Percentiles rank a stretch among this genome's conserved stretches.
phyloP scores from a whole-genome alignment of 345 rosid species.

The Cardamine chenopodiifolia region DNA sequence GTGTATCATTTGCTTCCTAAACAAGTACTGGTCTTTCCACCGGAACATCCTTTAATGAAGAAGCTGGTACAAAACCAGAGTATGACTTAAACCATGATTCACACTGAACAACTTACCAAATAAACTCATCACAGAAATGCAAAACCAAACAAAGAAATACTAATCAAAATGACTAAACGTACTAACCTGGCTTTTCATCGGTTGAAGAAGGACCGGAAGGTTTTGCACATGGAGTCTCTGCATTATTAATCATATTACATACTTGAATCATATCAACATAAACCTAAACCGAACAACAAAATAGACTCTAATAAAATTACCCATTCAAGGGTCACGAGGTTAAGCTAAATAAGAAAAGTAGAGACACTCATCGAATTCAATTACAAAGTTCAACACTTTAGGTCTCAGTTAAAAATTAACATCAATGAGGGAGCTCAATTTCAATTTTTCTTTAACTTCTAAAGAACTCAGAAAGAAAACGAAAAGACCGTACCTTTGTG shows the following conservation, averaged over 20 bases:
- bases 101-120: conserved; percentile 4
- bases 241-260: conserved; percentile 39
- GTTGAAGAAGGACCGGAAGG: conserved; percentile 50
- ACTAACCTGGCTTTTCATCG: conserved; percentile 53
- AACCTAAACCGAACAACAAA: not conserved
- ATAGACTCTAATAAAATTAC: not conserved
- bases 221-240: conserved; percentile 81
- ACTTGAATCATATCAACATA: not conserved
- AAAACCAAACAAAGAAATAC: conserved; percentile 2
- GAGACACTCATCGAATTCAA: not conserved
- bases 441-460: not conserved
- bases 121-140: conserved; percentile 3
- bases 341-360: not conserved
- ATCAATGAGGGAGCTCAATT: not conserved
- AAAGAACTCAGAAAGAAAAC: not conserved
- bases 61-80: conserved; percentile 22
- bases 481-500: conserved; percentile 48
- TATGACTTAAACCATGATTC: conserved; percentile 24
- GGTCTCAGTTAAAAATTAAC: not conserved
- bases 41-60: conserved; percentile 32
- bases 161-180: not conserved
- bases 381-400: conserved; percentile 12
- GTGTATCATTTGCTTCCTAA: conserved; percentile 48
- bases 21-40: conserved; percentile 48
- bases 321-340: not conserved